Percentiles rank a stretch among this genome's conserved stretches.
Evolutionary conservation across 805 yeast genomes (phyloP).

Genomic region (Candida endomychidarum): DNA sequence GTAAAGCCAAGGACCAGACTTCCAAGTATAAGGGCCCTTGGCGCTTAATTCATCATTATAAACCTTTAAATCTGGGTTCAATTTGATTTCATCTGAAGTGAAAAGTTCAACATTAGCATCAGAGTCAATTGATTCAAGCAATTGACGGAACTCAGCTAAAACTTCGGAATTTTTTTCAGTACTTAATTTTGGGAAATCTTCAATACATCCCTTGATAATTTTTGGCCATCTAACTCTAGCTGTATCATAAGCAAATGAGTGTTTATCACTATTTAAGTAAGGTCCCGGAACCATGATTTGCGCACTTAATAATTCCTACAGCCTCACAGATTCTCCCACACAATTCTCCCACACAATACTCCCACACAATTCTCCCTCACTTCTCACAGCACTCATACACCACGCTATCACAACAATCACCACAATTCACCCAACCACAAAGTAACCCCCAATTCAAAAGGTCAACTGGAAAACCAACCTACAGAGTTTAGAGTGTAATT

Average conservation of each 20-base stretch:
- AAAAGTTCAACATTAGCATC: slow-evolving; percentile 35
- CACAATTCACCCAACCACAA: no score
- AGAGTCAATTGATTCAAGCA: slow-evolving; percentile 38
- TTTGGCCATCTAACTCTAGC: slow-evolving; percentile 85
- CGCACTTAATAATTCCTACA: no score
- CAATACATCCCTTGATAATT: slow-evolving; percentile 63
- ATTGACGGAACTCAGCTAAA: slow-evolving; percentile 26
- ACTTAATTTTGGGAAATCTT: slow-evolving; percentile 11
- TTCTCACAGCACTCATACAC: no score
- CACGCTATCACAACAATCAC: no score
- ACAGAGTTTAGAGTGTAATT: no score
- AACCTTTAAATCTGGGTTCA: slow-evolving; percentile 48
- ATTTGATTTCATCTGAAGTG: slow-evolving; percentile 31
- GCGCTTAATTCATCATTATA: slow-evolving; percentile 52
- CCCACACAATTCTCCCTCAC: no score
- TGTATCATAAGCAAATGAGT: slow-evolving; percentile 82
- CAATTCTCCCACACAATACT: no score
- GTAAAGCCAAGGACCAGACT: slow-evolving; percentile 85
- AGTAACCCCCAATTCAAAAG: no score
- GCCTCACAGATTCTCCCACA: no score
- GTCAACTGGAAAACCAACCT: not conserved
- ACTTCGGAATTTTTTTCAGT: not conserved
- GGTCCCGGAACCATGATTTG: slow-evolving; percentile 34
- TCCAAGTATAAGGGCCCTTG: slow-evolving; percentile 56
- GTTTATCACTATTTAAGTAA: slow-evolving; percentile 65